Conservation (phyloP, 169 alveolate species). For the Cryptosporidium ubiquitum region DNA sequence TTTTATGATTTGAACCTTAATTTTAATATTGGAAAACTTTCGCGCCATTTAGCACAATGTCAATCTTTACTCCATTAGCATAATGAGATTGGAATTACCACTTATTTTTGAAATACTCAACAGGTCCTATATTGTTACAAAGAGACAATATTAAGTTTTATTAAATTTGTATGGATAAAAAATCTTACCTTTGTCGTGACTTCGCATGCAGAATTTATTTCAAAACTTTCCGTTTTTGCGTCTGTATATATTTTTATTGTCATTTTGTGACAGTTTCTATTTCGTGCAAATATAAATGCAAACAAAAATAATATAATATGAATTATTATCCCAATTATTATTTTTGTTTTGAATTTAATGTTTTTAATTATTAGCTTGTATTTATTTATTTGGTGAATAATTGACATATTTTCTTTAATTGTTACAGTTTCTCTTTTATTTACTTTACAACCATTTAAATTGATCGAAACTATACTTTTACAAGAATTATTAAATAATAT, state of each 20-base stretch:
- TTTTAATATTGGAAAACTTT: neutral
- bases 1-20: neutral
- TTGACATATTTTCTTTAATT: neutral
- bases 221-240: neutral
- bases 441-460: neutral
- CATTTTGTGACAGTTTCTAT: conserved; percentile 13
- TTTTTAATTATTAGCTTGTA: neutral
- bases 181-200: conserved; percentile 56
- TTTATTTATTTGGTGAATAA: neutral
- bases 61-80: conserved; percentile 41
- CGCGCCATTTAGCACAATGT: neutral
- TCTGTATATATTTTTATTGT: conserved; percentile 8
- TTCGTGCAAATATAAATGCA: neutral
- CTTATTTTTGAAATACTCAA: conserved; percentile 40
- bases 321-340: neutral
- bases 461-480: neutral
- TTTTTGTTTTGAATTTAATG: neutral
- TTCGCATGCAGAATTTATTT: conserved; percentile 2
- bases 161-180: neutral
- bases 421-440: neutral
- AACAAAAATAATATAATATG: neutral
- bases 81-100: neutral
- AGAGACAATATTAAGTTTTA: neutral
- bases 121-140: conserved; percentile 8
- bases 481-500: neutral